Evolutionary conservation across 306 rosid genomes (phyloP), one percentile per base, ranked within the genome.

Genomic region (Herpetospermum pedunculosum): DNA sequence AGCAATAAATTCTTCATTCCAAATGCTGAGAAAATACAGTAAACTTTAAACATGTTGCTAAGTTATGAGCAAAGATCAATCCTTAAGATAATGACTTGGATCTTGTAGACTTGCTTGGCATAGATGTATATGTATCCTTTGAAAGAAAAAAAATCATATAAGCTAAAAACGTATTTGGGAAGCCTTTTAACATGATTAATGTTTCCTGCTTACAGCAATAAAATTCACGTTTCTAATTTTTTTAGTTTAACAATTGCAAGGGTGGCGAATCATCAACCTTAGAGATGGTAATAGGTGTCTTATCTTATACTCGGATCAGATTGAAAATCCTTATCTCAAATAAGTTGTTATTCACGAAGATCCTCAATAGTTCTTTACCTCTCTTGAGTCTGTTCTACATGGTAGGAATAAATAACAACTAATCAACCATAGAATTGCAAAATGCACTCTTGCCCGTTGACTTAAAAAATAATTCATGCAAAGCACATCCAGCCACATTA

Each of bases 1-100:
- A 68, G 73, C 53, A 68, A 68, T 25, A 68, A 41, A 26, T 68
- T 67, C 23, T 41, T 37, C 53, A 41, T 68, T 68, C 72, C 34
- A 64, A 44, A 44, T 25, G 55, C 19, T 15, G 34, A 44, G 54
- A 47, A 14, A 44, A 70, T 70, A 70, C n/a, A 47, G 3, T 7
- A 43, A 44, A 30, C 8, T 18, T 47, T 29, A 4, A 38, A 23
- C 72, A 65, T 68, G 54, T 23, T 43, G 8, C n/a, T 41, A 46
- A 46, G 40, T 70, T 28, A 47, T 29, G 41, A 28, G 74, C 18
- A 70, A 26, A 69, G 54, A 29, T 70, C 58, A 47, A 18, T 70
- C 43, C 57, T 70, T 14, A 29, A 28, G 41, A 41, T 26, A 8
- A 16, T 28, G 38, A 15, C 55, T 26, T 38, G 26, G 40, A 26